A percentile compares a stretch with the other conserved stretches of the same genome.
Conservation (phyloP, 75 land plant genomes). For the Pinus taeda region DNA sequence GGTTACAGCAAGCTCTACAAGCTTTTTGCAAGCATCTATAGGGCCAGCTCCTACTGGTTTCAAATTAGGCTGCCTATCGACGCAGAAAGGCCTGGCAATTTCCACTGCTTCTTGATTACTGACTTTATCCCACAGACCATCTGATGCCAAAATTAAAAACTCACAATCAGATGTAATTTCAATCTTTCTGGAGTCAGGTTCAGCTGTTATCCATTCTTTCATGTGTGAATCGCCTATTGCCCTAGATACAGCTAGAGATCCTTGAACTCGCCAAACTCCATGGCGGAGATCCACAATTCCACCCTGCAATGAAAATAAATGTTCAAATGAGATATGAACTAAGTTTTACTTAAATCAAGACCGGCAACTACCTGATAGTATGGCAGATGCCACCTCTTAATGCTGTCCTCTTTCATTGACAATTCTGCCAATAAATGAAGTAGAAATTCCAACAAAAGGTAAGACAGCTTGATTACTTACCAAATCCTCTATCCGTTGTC, state of each 20-base stretch:
- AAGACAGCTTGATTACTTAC: slow-evolving; percentile 32
- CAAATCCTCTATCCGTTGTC: slow-evolving; percentile 46
- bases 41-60: slow-evolving; percentile 7
- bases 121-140: slow-evolving; percentile 85
- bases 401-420: neutral
- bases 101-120: slow-evolving; percentile 78
- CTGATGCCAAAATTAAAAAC: slow-evolving; percentile 74
- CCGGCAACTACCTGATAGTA: neutral
- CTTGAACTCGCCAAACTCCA: slow-evolving; percentile 73
- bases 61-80: neutral
- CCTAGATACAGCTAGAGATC: slow-evolving; percentile 74
- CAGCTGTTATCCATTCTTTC: slow-evolving; percentile 68
- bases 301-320: slow-evolving; percentile 31
- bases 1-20: slow-evolving; percentile 38
- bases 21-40: slow-evolving; percentile 48
- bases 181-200: slow-evolving; percentile 57
- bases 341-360: too few relatives aligned
- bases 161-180: slow-evolving; percentile 43
- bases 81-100: slow-evolving; percentile 15
- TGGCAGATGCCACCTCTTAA: neutral
- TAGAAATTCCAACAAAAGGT: neutral
- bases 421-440: neutral
- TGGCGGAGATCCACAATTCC: slow-evolving; percentile 62
- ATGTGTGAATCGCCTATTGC: slow-evolving; percentile 76
- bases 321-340: neutral